A percentile compares a stretch with the other conserved stretches of the same genome.
Conservation (phyloP, 805 yeast species). For the Yamadazyma nakazawae region DNA sequence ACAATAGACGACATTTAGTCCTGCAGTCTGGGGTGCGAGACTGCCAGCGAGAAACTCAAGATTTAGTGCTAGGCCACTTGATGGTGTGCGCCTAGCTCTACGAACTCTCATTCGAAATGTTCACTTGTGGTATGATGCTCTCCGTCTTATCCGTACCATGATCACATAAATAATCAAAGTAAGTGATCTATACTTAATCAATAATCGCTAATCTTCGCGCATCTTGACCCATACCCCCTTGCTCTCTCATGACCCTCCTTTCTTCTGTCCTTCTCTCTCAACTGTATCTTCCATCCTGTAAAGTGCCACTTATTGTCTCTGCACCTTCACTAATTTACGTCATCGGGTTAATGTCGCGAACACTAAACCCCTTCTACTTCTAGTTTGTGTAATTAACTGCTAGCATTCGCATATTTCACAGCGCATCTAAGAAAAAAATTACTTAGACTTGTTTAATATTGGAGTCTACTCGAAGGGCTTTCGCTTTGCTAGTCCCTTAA, state of each 20-base stretch:
- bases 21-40: background rate
- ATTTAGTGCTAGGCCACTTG: too few species aligned
- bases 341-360: background rate
- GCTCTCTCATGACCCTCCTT: too few species aligned
- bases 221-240: too few species aligned
- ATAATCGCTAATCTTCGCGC: too few species aligned
- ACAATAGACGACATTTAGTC: background rate
- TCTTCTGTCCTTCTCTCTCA: background rate
- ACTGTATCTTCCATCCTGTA: background rate
- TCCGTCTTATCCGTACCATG: too few species aligned
- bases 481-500: background rate
- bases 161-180: too few species aligned
- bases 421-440: slow-evolving; percentile 4
- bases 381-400: slow-evolving; percentile 3
- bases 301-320: background rate
- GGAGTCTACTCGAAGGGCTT: background rate
- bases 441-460: background rate
- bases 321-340: background rate
- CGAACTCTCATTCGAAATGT: too few species aligned
- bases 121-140: too few species aligned
- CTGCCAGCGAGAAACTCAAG: background rate
- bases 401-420: background rate
- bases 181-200: too few species aligned
- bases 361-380: background rate
- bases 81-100: too few species aligned